Evolutionary conservation across 208 protist genomes (phyloP).

Genomic region (Angomonas desouzai): DNA sequence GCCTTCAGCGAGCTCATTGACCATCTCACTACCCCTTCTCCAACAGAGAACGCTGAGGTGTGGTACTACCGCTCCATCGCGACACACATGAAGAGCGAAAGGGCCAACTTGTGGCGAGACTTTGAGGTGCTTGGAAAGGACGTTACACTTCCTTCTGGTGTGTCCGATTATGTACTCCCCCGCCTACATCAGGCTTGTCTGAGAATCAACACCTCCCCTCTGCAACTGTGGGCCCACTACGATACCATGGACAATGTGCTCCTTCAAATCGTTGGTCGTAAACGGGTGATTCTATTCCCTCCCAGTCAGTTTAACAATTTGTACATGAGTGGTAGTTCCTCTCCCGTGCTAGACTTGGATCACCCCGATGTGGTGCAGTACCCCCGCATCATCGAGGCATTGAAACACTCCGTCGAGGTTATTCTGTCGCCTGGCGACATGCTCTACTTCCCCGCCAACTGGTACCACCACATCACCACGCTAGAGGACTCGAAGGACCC

Average conservation of each 20-base stretch:
- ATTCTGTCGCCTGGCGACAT: slow-evolving; percentile 89
- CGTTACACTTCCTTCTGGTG: slow-evolving; percentile 61
- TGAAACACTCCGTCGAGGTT: slow-evolving; percentile 63
- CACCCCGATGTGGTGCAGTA: slow-evolving; percentile 66
- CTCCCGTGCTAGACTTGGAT: slow-evolving; percentile 77
- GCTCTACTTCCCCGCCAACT: slow-evolving; percentile 91
- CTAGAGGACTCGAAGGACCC: slow-evolving; percentile 19
- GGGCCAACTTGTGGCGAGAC: slow-evolving; percentile 80
- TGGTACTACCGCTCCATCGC: slow-evolving; percentile 89
- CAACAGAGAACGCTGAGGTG: slow-evolving; percentile 24
- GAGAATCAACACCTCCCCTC: slow-evolving; percentile 80
- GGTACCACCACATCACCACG: slow-evolving; percentile 91
- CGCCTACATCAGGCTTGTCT: slow-evolving; percentile 83
- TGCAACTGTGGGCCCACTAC: slow-evolving; percentile 94
- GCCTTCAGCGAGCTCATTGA: slow-evolving; percentile 64
- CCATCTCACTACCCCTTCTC: slow-evolving; percentile 32
- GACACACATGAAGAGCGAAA: slow-evolving; percentile 78
- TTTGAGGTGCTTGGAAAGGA: slow-evolving; percentile 65
- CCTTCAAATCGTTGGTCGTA: slow-evolving; percentile 85
- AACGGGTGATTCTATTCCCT: slow-evolving; percentile 88
- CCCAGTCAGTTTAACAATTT: slow-evolving; percentile 85
- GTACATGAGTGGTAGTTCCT: slow-evolving; percentile 88
- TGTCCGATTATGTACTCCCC: slow-evolving; percentile 39
- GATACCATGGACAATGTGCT: slow-evolving; percentile 94
- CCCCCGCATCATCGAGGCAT: slow-evolving; percentile 79